phyloP scores from a whole-genome alignment of 768 basidiomycete genomes.

The Hygrophoropsis aurantiaca region DNA sequence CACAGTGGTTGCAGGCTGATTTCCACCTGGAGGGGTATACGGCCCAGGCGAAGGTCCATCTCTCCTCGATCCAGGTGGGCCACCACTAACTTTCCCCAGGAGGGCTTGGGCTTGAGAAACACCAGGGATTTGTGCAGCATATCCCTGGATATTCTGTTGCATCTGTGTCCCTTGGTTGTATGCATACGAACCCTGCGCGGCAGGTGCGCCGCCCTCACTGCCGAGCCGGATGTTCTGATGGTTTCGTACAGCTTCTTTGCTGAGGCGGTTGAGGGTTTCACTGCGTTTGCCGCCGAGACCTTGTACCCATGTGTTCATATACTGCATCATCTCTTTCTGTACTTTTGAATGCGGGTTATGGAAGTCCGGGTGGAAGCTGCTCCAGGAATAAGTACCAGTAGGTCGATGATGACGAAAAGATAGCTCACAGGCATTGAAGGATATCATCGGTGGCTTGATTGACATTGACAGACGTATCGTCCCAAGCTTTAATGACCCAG shows the following conservation, averaged over 20 bases:
- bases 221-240: conserved; percentile 68
- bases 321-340: conserved; percentile 75
- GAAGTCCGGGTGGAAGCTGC: conserved; percentile 85
- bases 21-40: not conserved
- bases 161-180: conserved; percentile 46
- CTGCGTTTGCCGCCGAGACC: conserved; percentile 47
- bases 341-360: conserved; percentile 60
- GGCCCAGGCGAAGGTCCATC: conserved; percentile 2
- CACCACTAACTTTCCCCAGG: conserved; percentile 27
- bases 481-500: conserved; percentile 79
- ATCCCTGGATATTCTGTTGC: conserved; percentile 48
- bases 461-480: conserved; percentile 62
- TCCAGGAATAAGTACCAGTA: not conserved
- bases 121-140: conserved; percentile 46
- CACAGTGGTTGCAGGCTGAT: not conserved
- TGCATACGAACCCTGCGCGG: conserved; percentile 49
- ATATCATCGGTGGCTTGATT: conserved; percentile 59
- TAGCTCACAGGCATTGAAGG: conserved; percentile 60
- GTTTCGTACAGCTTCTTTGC: conserved; percentile 65
- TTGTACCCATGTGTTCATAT: conserved; percentile 62
- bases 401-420: not conserved
- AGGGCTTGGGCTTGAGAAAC: conserved; percentile 43
- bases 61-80: conserved; percentile 13
- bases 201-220: conserved; percentile 49
- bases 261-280: conserved; percentile 54